These are phyloP conservation scores for Benincasa hispida DNA, from an alignment of 306 rosid species.

Conservation along the genomic window DNA sequence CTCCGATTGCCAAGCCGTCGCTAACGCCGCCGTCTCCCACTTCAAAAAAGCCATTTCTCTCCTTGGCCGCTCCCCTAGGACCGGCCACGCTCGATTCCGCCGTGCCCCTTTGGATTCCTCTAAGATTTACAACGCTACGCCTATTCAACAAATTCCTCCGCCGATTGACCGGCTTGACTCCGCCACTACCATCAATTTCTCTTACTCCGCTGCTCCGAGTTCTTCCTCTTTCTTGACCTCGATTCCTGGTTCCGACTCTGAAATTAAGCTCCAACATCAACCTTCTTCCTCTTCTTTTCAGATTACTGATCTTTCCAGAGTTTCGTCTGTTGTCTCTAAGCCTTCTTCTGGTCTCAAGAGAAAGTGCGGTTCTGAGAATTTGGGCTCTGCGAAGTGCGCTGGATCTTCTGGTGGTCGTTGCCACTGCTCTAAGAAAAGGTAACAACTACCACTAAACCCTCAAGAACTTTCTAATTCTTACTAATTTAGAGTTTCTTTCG, in stretches of 20 bases:
- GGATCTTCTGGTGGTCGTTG: conserved; percentile 54
- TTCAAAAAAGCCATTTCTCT: conserved; percentile 73
- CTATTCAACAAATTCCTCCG: conserved; percentile 82
- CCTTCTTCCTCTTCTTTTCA: conserved; percentile 40
- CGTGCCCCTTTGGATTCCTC: conserved; percentile 39
- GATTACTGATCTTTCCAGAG: conserved; percentile 55
- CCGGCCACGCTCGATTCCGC: conserved; percentile 87
- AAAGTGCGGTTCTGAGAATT: conserved; percentile 61
- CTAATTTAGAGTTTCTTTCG: neutral
- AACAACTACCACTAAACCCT: no score
- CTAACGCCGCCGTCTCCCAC: conserved; percentile 71
- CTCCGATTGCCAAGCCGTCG: conserved; percentile 34
- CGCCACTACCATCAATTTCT: conserved; percentile 40
- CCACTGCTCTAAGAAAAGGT: conserved; percentile 84
- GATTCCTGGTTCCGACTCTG: conserved; percentile 43
- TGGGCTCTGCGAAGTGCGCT: conserved; percentile 58
- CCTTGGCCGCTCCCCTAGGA: conserved; percentile 51
- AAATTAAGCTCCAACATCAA: conserved; percentile 18
- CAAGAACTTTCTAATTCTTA: neutral
- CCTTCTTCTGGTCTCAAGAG: conserved; percentile 50
- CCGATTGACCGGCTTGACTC: conserved; percentile 35
- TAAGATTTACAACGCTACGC: conserved; percentile 29
- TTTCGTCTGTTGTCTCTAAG: conserved; percentile 43
- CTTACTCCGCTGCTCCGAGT: conserved; percentile 36
- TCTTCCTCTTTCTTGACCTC: conserved; percentile 51